Conservation (phyloP, 2,329 filamentous ascomycete species). For the Penicillium expansum region DNA sequence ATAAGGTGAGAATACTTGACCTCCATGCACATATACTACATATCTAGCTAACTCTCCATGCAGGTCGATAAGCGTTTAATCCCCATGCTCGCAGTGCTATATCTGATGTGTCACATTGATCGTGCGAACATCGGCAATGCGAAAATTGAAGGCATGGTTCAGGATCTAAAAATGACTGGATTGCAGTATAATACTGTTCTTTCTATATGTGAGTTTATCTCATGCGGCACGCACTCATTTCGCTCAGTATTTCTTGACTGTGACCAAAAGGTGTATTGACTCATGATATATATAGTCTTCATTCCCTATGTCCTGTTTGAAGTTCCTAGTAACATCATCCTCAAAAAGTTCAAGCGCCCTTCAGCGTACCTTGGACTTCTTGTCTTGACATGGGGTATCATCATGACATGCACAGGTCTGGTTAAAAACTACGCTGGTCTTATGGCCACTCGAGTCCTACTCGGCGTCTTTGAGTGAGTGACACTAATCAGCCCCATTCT, state of each 20-base stretch:
- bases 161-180: conserved; percentile 13
- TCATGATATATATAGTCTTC: conserved; percentile 1
- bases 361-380: conserved; percentile 16
- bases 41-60: not conserved
- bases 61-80: conserved; percentile 16
- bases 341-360: conserved; percentile 17
- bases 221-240: too few relatives aligned
- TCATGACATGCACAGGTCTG: conserved; percentile 19
- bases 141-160: conserved; percentile 15
- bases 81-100: conserved; percentile 18
- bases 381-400: conserved; percentile 13
- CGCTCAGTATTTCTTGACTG: fast-evolving
- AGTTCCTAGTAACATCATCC: conserved; percentile 18
- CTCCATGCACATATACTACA: too few relatives aligned
- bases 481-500: not conserved
- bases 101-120: conserved; percentile 17
- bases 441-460: conserved; percentile 7
- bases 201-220: conserved; percentile 1
- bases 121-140: conserved; percentile 21
- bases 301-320: conserved; percentile 18
- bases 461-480: conserved; percentile 17
- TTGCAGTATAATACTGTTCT: conserved; percentile 20
- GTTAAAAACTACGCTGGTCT: conserved; percentile 18
- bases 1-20: conserved; percentile 2
- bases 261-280: not conserved